Evolutionary conservation across 306 rosid species (phyloP), one percentile per base, ranked within the genome.

Genomic region (Geum urbanum): DNA sequence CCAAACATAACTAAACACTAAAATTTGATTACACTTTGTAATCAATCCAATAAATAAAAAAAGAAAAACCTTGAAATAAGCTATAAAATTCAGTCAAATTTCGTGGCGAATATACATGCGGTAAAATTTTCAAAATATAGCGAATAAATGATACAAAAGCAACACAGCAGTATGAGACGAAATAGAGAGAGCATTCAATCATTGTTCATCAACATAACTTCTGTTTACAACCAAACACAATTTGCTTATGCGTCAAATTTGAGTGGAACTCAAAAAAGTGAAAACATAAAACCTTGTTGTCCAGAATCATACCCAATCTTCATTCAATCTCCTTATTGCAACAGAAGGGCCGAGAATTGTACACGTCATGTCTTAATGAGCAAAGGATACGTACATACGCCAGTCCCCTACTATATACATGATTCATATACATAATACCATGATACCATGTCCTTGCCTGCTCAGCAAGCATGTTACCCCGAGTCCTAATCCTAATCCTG

Each of bases 341-440:
- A 32, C 37, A 32, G 27, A 57, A 70, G 53, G 54, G 44, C 73
- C 49, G 68, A 72, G 47, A 81, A 63, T 49, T 78, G 75, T 80
- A 82, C 63, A 84, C 53, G 74, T 68, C 78, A 80, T 74, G 74
- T 76, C 72, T 67, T 51, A 66, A 46, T 68, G 71, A 56, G 79
- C 69, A 72, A 6, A 74, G 64, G 76, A 72, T 65, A 70, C 45
- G 56, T 66, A 79, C 80, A 71, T 78, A 78, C 86, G 80, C 14
- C 67, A 65, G 72, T 73, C 67, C 76, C 73, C 74, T 49, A 69
- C 73, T 71, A 44, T 73, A 70, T 84, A 82, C 75, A 71, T 74
- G 45, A 57, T 52, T 73, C 76, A 82, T 85, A 78, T 86, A 84
- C 87, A 79, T 77, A 72, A 67, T 51, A 59, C 64, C 70, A 66